Conservation (phyloP, 129 eudicot species). For the Oenanthe sinensis region DNA sequence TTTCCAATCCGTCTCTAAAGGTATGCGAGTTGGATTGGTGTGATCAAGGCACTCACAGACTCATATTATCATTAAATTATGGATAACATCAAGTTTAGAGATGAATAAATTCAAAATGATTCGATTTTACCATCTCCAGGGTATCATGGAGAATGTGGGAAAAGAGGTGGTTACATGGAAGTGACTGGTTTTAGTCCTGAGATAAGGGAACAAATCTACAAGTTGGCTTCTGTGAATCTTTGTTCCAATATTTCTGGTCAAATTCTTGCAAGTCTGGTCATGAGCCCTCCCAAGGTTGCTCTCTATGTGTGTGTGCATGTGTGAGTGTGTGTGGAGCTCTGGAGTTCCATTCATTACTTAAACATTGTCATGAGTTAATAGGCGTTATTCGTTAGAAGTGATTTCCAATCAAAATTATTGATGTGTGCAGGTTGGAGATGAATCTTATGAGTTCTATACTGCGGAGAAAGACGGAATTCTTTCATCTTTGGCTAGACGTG, state of each 20-base stretch:
- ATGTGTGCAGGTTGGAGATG: conserved; percentile 85
- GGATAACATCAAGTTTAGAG: background rate
- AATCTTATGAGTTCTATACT: conserved; percentile 66
- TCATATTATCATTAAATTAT: background rate
- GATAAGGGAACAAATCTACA: conserved; percentile 89
- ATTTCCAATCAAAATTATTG: background rate
- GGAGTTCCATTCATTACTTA: background rate
- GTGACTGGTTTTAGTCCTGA: conserved; percentile 92
- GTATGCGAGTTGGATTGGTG: conserved; percentile 24
- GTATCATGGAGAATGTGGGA: conserved; percentile 94
- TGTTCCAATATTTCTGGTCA: conserved; percentile 95
- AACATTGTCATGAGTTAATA: background rate
- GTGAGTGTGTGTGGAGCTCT: too few relatives aligned
- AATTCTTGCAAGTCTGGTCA: conserved; percentile 91
- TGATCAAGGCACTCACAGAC: background rate
- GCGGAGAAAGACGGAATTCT: conserved; percentile 85
- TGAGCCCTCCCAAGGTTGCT: conserved; percentile 92
- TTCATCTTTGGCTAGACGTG: conserved; percentile 83
- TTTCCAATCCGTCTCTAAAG: conserved; percentile 94
- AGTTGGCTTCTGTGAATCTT: conserved; percentile 84
- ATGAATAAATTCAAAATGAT: background rate
- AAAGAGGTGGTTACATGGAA: conserved; percentile 99
- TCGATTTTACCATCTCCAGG: conserved; percentile 30
- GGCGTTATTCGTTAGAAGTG: background rate
- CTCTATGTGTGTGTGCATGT: background rate